Evolutionary conservation across 306 rosid species (phyloP).

Genomic region (Quercus aquifolioides): DNA sequence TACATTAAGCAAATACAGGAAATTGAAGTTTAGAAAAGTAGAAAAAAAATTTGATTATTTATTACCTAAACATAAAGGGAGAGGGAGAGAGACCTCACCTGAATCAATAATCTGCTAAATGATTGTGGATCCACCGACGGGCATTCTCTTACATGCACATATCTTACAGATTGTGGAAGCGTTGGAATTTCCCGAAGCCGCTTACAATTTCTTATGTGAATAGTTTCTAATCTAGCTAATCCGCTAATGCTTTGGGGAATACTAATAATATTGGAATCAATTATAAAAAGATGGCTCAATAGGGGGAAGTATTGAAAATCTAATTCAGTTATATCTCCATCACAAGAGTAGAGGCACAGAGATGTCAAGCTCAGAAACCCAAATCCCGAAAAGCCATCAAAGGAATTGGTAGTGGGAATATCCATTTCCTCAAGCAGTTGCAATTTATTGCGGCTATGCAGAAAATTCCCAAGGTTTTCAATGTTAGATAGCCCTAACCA

Average conservation of each 20-base stretch:
- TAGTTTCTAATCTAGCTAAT: accelerated
- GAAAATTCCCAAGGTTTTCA: too few species aligned
- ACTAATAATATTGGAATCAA: background rate
- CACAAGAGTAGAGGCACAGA: background rate
- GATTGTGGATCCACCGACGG: slow-evolving; percentile 14
- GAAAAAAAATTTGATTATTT: too few species aligned
- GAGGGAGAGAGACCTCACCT: slow-evolving; percentile 9
- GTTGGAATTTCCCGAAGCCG: background rate
- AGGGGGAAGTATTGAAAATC: background rate
- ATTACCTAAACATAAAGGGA: too few species aligned
- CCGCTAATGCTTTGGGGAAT: background rate
- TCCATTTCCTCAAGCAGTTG: too few species aligned
- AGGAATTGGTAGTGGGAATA: too few species aligned
- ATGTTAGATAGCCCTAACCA: accelerated
- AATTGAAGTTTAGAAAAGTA: too few species aligned
- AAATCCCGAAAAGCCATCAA: too few species aligned
- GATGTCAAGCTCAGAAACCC: background rate
- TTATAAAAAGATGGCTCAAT: accelerated
- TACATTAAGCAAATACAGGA: too few species aligned
- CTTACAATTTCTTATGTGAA: background rate
- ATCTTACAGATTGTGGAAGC: too few species aligned
- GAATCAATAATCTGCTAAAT: slow-evolving; percentile 8
- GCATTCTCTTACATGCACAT: background rate
- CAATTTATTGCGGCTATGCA: too few species aligned
- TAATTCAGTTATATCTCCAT: background rate